Percentiles rank a stretch among this genome's conserved stretches.
Evolutionary conservation across 208 protist species (phyloP).

Genomic region (Wallacemonas sp.): DNA sequence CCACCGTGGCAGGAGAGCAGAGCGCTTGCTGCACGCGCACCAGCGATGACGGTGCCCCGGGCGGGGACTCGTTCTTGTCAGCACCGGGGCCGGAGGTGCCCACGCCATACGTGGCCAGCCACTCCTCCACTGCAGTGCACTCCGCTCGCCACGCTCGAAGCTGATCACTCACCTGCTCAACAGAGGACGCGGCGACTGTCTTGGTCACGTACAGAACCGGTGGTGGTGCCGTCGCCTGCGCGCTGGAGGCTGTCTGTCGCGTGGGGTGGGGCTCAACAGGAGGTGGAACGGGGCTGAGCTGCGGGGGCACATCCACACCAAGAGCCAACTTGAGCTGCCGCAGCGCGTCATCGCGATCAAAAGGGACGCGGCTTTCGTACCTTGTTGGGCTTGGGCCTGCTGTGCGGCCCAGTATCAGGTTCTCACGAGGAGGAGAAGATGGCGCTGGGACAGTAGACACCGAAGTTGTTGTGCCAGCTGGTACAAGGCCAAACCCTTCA

Average conservation of each 20-base stretch:
- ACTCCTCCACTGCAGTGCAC: conserved; percentile 10
- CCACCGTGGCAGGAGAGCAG: neutral
- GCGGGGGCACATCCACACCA: conserved; percentile 26
- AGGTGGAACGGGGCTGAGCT: neutral
- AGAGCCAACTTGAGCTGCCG: conserved; percentile 33
- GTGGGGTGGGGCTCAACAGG: neutral
- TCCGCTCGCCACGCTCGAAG: neutral
- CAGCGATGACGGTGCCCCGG: conserved; percentile 7
- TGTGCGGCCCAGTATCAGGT: neutral
- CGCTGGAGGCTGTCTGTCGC: neutral
- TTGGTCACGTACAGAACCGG: neutral
- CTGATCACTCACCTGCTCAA: neutral
- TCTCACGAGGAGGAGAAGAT: too few relatives aligned
- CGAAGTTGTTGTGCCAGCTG: neutral
- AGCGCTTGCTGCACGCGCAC: neutral
- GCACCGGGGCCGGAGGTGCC: neutral
- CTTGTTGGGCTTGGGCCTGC: too few relatives aligned
- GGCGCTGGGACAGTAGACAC: neutral
- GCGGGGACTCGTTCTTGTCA: neutral
- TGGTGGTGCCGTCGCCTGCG: neutral
- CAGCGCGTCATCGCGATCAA: conserved; percentile 28
- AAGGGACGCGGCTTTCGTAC: neutral
- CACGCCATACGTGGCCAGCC: conserved; percentile 3
- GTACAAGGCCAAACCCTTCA: neutral
- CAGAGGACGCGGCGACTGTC: neutral